These are phyloP conservation scores for Magnolia officinalis DNA, from an alignment of 164 flowering plant species.

Conservation along the genomic window DNA sequence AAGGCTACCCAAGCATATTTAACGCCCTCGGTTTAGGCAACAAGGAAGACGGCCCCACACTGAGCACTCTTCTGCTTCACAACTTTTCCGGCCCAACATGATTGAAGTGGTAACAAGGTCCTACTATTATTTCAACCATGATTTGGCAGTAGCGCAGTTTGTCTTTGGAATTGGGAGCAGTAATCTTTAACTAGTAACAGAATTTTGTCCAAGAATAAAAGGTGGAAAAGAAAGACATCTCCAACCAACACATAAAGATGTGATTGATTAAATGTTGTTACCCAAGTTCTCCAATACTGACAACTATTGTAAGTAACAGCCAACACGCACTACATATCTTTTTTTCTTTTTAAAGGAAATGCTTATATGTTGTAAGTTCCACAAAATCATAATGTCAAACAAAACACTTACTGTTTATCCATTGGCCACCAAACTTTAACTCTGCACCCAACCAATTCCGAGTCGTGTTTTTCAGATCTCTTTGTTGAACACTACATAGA, in stretches of 20 bases:
- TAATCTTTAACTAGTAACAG: neutral
- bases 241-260: neutral
- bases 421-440: slow-evolving; percentile 99
- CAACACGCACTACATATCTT: neutral
- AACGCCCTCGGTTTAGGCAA: neutral
- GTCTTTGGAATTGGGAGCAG: neutral
- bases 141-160: neutral
- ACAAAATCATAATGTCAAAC: neutral
- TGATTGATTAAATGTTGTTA: neutral
- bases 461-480: slow-evolving; percentile 31
- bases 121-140: neutral
- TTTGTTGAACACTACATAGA: slow-evolving; percentile 54
- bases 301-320: neutral
- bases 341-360: neutral
- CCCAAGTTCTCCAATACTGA: neutral
- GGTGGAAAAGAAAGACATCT: neutral
- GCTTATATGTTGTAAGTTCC: neutral
- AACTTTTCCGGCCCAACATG: neutral
- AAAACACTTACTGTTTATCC: slow-evolving; percentile 72
- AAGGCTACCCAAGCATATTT: neutral
- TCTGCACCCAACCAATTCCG: slow-evolving; percentile 71
- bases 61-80: neutral
- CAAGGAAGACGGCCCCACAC: neutral
- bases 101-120: neutral
- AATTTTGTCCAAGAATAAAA: too few relatives aligned